Base-by-base conservation (phyloP, 2,329 filamentous ascomycete species). In the Penicillium glabrum region DNA sequence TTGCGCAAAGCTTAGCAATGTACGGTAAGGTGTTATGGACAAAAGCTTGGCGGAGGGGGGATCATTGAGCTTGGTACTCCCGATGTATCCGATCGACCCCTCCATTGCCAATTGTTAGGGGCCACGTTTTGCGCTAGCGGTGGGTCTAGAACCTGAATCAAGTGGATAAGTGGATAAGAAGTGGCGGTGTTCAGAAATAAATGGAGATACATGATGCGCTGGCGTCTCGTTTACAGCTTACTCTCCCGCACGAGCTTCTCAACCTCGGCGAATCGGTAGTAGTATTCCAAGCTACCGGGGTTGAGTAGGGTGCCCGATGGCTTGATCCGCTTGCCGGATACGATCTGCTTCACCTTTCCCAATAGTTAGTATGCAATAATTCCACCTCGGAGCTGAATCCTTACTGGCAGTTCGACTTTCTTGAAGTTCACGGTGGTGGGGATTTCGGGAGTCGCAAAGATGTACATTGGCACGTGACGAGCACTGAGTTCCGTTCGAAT, bases 361-460 rank as follows among this genome's bases (percentile, higher is more conserved):
- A 6, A 33, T 33, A 16, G 31, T 33, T 33, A 33, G 31, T 31
- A 31, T 13, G 13, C 31, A 14, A 16, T 5, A 16, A 2, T 33
- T 16, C 5, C 14, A 33, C 31, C 5, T 16, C 31, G 31, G 31
- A 33, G 6, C 31, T 33, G 31, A 14, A 33, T 14, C 0, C 31
- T 33, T 33, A 33, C 88, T 0, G 90, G 89, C 50, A 95, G 67
- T 72, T 95, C 90, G 5, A 95, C 90, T 74, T 95, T 93, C 73
- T 95, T 95, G 51, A 90, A 75, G 69, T 93, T 95, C 59, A 95
- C 86, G 0, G 90, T 95, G 0, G 86, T 89, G 43, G 90, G 90
- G 68, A 95, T 91, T 64, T 91, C 90, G 14, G 86, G 87, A 10
- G 89, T 90, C 75, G 91, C 86, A 69, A 93, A 93, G 19, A 93